A percentile compares a stretch with the other conserved stretches of the same genome.
These are phyloP conservation scores for Colletotrichum sp. DNA, from an alignment of 2,329 filamentous ascomycete species.

Conservation along the genomic window DNA sequence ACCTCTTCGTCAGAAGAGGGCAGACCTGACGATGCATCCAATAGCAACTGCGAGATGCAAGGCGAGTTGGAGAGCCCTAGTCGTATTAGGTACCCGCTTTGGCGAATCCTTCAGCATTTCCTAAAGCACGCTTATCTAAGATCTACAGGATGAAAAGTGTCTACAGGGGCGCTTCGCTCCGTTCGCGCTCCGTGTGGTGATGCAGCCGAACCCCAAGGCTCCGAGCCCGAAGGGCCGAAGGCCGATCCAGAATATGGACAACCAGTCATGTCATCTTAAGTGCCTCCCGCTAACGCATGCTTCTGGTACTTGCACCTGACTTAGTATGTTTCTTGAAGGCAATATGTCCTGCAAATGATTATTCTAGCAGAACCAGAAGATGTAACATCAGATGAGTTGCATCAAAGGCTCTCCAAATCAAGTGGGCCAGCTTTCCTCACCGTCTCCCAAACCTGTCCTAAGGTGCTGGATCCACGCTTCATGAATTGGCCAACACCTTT, in stretches of 20 bases:
- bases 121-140: neutral
- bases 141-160: neutral
- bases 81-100: neutral
- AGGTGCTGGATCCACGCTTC: conserved; percentile 36
- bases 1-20: neutral
- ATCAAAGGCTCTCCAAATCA: neutral
- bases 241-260: neutral
- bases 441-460: conserved; percentile 22
- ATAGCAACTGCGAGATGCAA: neutral
- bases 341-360: neutral
- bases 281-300: neutral
- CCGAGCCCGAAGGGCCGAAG: neutral
- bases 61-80: neutral
- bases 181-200: neutral
- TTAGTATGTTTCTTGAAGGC: neutral
- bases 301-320: neutral
- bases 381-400: neutral
- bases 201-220: neutral
- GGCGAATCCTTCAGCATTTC: neutral
- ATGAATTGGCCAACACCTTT: conserved; percentile 55
- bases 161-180: neutral
- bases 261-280: neutral
- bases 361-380: neutral
- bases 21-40: neutral
- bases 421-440: neutral